Evolutionary conservation across 2,329 filamentous ascomycete species (phyloP).

Genomic region (Piedraia hortae): DNA sequence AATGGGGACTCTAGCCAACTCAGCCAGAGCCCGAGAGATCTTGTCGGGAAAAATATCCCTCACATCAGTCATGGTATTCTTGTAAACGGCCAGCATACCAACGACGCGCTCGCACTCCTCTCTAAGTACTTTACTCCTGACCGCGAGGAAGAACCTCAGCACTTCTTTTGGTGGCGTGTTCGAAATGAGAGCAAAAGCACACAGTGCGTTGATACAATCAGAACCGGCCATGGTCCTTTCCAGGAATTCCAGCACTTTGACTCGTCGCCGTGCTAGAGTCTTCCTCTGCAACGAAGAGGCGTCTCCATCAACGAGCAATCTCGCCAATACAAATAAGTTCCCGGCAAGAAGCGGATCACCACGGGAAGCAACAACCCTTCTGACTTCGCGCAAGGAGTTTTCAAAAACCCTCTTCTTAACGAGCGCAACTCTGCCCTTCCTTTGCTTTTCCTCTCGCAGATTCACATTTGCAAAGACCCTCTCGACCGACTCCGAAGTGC

Average conservation of each 20-base stretch:
- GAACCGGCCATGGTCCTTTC: slow-evolving; percentile 22
- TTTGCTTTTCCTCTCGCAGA: slow-evolving; percentile 1
- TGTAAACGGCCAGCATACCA: slow-evolving; percentile 42
- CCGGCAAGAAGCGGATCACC: slow-evolving; percentile 28
- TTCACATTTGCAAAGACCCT: slow-evolving; percentile 26
- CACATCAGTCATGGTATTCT: slow-evolving; percentile 49
- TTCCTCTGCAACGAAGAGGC: slow-evolving; percentile 24
- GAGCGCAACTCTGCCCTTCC: slow-evolving; percentile 3
- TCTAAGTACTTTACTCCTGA: slow-evolving; percentile 38
- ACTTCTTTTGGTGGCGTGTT: slow-evolving; percentile 58
- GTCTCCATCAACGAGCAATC: slow-evolving; percentile 37
- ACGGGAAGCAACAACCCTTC: slow-evolving; percentile 24
- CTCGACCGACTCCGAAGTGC: slow-evolving; percentile 43
- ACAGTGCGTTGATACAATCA: slow-evolving; percentile 27
- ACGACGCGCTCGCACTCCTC: slow-evolving; percentile 24
- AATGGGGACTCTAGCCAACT: slow-evolving; percentile 41
- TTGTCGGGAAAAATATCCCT: slow-evolving; percentile 47
- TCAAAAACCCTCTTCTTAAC: slow-evolving; percentile 21
- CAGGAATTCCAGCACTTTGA: slow-evolving; percentile 35
- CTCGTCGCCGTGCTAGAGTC: slow-evolving; percentile 32
- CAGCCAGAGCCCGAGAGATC: slow-evolving; percentile 39
- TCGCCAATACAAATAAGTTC: slow-evolving; percentile 41
- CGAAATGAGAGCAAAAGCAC: slow-evolving; percentile 56
- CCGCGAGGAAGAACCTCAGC: slow-evolving; percentile 47
- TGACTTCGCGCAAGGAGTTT: slow-evolving; percentile 20